Evolutionary conservation across 495 filamentous ascomycete genomes (phyloP), one percentile per base, ranked within the genome.

Genomic region (Tuber umbilicatum): DNA sequence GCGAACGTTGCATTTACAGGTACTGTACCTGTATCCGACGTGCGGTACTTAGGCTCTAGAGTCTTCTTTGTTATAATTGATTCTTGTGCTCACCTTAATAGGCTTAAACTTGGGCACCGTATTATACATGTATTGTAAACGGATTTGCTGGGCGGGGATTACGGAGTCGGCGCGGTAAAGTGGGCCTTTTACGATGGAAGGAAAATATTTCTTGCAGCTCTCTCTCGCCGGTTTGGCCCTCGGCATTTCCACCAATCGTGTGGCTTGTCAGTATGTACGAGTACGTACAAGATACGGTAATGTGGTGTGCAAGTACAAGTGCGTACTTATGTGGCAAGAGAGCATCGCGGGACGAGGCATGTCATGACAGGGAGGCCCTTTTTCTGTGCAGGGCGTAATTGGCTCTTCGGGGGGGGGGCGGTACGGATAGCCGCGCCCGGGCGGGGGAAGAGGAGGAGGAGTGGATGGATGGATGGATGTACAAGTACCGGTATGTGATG

Each of bases 321-420:
- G 41, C 3, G 21, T 55, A 64, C 55, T 6, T 35, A 27, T 64
- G 14, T 64, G 55, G 27, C 27, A 35, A 35, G 55, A 64, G 35
- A 64, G 55, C 31, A 35, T 35, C 55, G 55, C 55, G 55, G 55
- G 55, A 64, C 35, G 55, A 64, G 55, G 55, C 55, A 64, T 64
- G 55, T 17, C 55, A 35, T 64, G 55, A 64, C 55, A 64, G 55
- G 55, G 14, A 35, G 27, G 35, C 55, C 31, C 27, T 60, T 60
- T 55, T 31, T 21, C 14, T 31, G n/a, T 7, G 27, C 14, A 64
- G 27, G n/a, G 27, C 27, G 12, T 64, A 64, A 64, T 64, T 64
- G 55, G 55, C 55, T 64, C 27, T 35, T 64, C 27, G 55, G 55
- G 16, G 45, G 47, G 6, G 45, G 27, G 55, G 27, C 55, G 55